phyloP scores from a whole-genome alignment of 2,329 filamentous ascomycete genomes.

The Nectriaceae sp. region DNA sequence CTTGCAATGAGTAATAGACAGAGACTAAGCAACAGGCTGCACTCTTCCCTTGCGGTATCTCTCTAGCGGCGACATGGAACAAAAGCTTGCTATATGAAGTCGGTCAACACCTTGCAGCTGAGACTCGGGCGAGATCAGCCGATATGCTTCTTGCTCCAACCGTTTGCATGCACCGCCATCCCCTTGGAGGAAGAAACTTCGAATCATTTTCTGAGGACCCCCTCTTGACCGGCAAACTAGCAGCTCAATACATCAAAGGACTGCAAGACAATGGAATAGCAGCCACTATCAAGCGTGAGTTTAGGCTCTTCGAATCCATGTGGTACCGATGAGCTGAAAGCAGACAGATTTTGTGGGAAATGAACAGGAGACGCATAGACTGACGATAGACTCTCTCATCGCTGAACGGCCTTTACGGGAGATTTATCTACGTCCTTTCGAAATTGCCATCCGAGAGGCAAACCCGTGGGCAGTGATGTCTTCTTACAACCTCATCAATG shows the following conservation, averaged over 20 bases:
- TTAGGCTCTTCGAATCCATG: accelerated
- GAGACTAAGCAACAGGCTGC: slow-evolving; percentile 56
- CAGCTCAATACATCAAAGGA: slow-evolving; percentile 71
- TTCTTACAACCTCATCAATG: slow-evolving; percentile 69
- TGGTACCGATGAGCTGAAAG: slow-evolving; percentile 1
- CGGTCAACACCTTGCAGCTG: slow-evolving; percentile 70
- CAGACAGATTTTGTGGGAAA: slow-evolving; percentile 66
- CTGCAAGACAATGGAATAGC: slow-evolving; percentile 73
- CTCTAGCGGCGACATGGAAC: slow-evolving; percentile 80
- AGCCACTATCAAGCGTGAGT: slow-evolving; percentile 74
- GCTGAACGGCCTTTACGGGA: slow-evolving; percentile 67
- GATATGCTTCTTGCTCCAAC: slow-evolving; percentile 76
- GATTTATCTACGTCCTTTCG: slow-evolving; percentile 73
- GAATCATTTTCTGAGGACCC: slow-evolving; percentile 88
- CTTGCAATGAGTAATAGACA: neutral
- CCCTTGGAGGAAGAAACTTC: slow-evolving; percentile 82
- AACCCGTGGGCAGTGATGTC: slow-evolving; percentile 72
- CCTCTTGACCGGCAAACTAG: slow-evolving; percentile 71
- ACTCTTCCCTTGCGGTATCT: slow-evolving; percentile 77
- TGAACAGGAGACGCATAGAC: slow-evolving; percentile 63
- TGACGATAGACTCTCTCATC: slow-evolving; percentile 63
- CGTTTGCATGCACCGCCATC: slow-evolving; percentile 79
- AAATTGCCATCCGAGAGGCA: slow-evolving; percentile 69
- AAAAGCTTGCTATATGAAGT: slow-evolving; percentile 67
- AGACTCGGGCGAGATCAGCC: slow-evolving; percentile 72